Evolutionary conservation across 371 early-diverging fungal species (phyloP).

Genomic region (Polyrhizophydium stewartii): DNA sequence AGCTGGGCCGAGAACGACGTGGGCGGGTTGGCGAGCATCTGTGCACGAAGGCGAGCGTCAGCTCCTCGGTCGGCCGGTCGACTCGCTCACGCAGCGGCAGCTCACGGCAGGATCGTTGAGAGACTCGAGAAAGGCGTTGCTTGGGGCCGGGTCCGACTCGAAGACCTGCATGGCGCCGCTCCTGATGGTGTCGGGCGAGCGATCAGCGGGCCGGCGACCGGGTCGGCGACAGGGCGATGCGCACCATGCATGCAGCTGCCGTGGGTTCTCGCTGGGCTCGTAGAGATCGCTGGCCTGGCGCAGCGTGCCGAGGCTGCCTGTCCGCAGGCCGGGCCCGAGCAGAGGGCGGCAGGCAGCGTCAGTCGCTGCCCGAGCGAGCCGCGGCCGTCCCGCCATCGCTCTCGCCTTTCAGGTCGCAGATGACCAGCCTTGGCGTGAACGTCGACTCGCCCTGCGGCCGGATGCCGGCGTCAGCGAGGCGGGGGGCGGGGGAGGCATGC

Average conservation of each 20-base stretch:
- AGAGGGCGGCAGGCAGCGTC: no score
- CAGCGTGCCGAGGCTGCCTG: conserved; percentile 68
- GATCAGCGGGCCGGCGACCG: no score
- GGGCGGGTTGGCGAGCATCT: no score
- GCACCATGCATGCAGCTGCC: conserved; percentile 31
- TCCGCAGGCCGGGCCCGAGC: neutral
- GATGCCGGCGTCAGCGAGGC: no score
- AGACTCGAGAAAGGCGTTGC: conserved; percentile 51
- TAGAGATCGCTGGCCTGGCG: conserved; percentile 63
- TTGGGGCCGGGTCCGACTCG: conserved; percentile 28
- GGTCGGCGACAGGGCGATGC: neutral
- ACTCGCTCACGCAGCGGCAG: no score
- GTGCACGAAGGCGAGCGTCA: no score
- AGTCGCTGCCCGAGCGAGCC: no score
- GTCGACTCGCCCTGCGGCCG: conserved; percentile 54
- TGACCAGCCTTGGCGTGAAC: conserved; percentile 71
- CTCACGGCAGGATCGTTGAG: conserved; percentile 34
- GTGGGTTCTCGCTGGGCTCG: conserved; percentile 21
- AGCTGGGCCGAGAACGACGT: conserved; percentile 19
- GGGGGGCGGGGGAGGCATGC: no score
- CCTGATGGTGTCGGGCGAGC: conserved; percentile 17
- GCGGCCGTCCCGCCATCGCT: conserved; percentile 6
- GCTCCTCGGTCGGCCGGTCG: no score
- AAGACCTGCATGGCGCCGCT: conserved; percentile 42
- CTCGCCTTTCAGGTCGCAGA: conserved; percentile 70